phyloP scores from a whole-genome alignment of 1,139 yeast genomes.

The Nakaseomyces uthaithaninus region DNA sequence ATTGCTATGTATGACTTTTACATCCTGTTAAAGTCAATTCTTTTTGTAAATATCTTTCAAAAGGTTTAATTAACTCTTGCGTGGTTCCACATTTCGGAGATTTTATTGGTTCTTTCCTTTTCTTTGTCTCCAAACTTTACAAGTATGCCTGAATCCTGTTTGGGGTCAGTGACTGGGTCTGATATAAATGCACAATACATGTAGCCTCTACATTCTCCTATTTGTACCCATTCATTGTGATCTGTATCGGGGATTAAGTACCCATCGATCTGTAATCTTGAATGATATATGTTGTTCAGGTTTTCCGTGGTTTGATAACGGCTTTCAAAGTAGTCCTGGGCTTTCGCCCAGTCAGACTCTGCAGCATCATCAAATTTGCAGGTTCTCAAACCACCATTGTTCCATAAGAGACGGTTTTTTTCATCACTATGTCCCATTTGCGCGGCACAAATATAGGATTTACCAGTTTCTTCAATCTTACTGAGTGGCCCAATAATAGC shows the following conservation, averaged over 20 bases:
- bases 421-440: constrained; percentile 59
- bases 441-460: constrained; percentile 45
- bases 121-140: constrained; percentile 15
- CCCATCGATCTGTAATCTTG: constrained; percentile 25
- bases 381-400: constrained; percentile 56
- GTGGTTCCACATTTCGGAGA: constrained; percentile 23
- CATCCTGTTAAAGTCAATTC: neutral
- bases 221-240: constrained; percentile 25
- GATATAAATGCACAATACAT: constrained; percentile 27
- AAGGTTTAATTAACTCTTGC: neutral
- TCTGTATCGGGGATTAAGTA: constrained; percentile 27
- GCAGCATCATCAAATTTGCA: constrained; percentile 45
- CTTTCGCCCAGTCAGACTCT: constrained; percentile 30
- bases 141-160: constrained; percentile 15
- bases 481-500: constrained; percentile 12
- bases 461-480: constrained; percentile 11
- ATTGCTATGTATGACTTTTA: neutral
- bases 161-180: constrained; percentile 9
- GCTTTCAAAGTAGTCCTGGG: constrained; percentile 32
- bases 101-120: constrained; percentile 8
- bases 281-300: constrained; percentile 31
- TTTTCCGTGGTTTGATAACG: constrained; percentile 23
- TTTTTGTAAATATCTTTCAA: neutral
- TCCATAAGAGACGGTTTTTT: constrained; percentile 48
- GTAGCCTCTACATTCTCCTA: constrained; percentile 26